Evolutionary conservation across 148 eudicot genomes (phyloP).

Genomic region (Rhododendron vialii): DNA sequence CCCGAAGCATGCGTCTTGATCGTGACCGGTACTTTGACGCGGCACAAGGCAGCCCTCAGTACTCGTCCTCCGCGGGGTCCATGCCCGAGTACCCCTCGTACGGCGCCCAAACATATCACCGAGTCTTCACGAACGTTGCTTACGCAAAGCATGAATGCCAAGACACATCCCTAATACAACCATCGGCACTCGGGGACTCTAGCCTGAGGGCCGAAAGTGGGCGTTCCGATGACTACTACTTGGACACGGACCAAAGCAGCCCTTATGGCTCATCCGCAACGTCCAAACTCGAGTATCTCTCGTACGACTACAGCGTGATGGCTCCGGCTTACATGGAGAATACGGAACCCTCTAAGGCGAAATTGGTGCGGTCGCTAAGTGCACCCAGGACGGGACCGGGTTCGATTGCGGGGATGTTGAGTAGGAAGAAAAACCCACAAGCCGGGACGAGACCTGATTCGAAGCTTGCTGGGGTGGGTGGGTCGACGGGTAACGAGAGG

Average conservation of each 20-base stretch:
- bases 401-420: neutral
- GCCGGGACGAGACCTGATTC: neutral
- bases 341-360: constrained; percentile 73
- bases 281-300: constrained; percentile 35
- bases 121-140: neutral
- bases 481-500: constrained; percentile 40
- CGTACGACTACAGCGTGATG: constrained; percentile 31
- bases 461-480: constrained; percentile 41
- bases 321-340: constrained; percentile 83
- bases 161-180: neutral
- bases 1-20: neutral
- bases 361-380: constrained; percentile 65
- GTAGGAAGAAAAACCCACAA: constrained; percentile 25
- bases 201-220: neutral
- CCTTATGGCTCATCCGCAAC: neutral
- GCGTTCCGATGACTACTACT: neutral
- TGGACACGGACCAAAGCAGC: neutral
- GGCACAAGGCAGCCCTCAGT: constrained; percentile 72
- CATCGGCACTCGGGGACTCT: no score
- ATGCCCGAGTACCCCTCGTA: constrained; percentile 22
- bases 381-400: constrained; percentile 82
- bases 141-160: neutral
- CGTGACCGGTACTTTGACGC: constrained; percentile 7
- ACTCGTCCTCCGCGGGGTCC: constrained; percentile 31
- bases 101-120: neutral